Conservation (phyloP, 345 rosid genomes). For the Bretschneidera sinensis region DNA sequence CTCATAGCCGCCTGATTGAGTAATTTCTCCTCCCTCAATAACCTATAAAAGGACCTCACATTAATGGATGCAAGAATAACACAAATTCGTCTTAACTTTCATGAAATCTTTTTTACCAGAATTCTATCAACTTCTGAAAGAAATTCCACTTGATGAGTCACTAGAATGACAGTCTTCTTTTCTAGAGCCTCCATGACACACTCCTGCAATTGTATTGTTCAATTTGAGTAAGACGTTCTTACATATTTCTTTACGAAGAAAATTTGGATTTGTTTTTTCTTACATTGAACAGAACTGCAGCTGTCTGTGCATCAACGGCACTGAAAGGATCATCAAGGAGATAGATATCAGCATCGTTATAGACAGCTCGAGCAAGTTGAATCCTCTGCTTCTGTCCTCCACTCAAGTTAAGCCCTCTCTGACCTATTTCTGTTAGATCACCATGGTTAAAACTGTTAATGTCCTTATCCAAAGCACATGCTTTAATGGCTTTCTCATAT, state of each 20-base stretch:
- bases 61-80: background rate
- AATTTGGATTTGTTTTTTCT: constrained; percentile 15
- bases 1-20: constrained; percentile 54
- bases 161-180: constrained; percentile 63
- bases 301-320: constrained; percentile 82
- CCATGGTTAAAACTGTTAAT: constrained; percentile 57
- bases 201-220: constrained; percentile 42
- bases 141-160: constrained; percentile 86
- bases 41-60: constrained; percentile 31
- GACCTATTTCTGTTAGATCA: constrained; percentile 79
- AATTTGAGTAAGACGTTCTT: background rate
- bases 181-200: constrained; percentile 55
- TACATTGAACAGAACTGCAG: constrained; percentile 64
- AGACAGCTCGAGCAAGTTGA: constrained; percentile 76
- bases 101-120: constrained; percentile 33
- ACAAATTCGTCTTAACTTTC: background rate
- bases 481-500: constrained; percentile 48
- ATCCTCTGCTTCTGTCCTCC: constrained; percentile 91
- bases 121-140: constrained; percentile 60
- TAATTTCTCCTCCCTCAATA: constrained; percentile 55
- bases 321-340: constrained; percentile 85
- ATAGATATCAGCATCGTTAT: constrained; percentile 68
- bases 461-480: constrained; percentile 74
- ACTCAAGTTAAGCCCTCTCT: constrained; percentile 85
- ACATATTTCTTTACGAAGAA: background rate